Evolutionary conservation across 2,329 filamentous ascomycete genomes (phyloP).

Genomic region (Meredithiella fracta): DNA sequence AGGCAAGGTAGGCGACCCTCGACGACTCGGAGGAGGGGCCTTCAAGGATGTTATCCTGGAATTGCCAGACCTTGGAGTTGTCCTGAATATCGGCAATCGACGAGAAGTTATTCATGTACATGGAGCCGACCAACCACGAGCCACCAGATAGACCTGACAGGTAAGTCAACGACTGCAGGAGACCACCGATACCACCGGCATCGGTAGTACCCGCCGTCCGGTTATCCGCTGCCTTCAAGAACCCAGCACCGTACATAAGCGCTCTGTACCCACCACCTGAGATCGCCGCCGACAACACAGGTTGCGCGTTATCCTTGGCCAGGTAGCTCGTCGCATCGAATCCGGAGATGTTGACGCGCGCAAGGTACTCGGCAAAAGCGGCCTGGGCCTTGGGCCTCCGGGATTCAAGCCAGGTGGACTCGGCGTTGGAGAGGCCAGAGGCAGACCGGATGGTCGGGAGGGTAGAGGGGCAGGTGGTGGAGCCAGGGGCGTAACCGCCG

Average conservation of each 20-base stretch:
- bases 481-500: slow-evolving; percentile 54
- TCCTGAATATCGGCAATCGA: slow-evolving; percentile 35
- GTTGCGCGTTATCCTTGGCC: slow-evolving; percentile 26
- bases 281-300: slow-evolving; percentile 54
- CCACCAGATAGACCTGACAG: slow-evolving; percentile 67
- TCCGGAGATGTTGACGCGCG: slow-evolving; percentile 53
- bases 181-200: slow-evolving; percentile 56
- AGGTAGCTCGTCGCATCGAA: slow-evolving; percentile 68
- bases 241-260: slow-evolving; percentile 69
- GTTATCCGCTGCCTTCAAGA: slow-evolving; percentile 61
- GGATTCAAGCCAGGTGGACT: slow-evolving; percentile 55
- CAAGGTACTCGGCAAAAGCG: slow-evolving; percentile 60
- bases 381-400: slow-evolving; percentile 57
- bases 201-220: slow-evolving; percentile 37
- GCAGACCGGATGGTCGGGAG: slow-evolving; percentile 54
- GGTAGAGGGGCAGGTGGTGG: slow-evolving; percentile 51
- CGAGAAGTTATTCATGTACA: slow-evolving; percentile 73
- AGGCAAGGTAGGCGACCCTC: slow-evolving; percentile 21
- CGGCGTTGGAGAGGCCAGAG: slow-evolving; percentile 41
- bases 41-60: slow-evolving; percentile 27
- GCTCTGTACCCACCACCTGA: slow-evolving; percentile 79
- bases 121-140: slow-evolving; percentile 68
- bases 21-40: slow-evolving; percentile 19
- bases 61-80: slow-evolving; percentile 24
- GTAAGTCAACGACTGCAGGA: slow-evolving; percentile 70